A percentile compares a stretch with the other conserved stretches of the same genome.
Evolutionary conservation across 2,329 filamentous ascomycete genomes (phyloP).

Genomic region (Akanthomyces dipterigenus): DNA sequence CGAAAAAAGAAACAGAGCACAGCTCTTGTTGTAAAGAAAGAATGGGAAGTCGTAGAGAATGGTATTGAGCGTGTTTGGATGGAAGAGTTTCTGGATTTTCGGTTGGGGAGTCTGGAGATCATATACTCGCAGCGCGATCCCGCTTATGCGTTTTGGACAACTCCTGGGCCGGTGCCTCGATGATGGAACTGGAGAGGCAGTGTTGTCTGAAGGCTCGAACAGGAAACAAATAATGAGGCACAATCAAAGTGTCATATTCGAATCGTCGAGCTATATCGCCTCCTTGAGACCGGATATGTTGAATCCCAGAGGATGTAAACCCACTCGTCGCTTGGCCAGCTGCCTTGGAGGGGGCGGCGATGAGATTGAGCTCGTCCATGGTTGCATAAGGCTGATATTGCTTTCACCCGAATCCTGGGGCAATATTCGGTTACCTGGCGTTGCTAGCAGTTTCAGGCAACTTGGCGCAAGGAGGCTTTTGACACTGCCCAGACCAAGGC

Average conservation of each 20-base stretch:
- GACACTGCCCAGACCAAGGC: not conserved
- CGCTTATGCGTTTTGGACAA: not conserved
- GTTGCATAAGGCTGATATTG: not conserved
- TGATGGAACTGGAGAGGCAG: not conserved
- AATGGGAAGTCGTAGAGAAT: constrained; percentile 14
- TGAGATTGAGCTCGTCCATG: not conserved
- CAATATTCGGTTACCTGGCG: not conserved
- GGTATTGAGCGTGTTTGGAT: constrained; percentile 6
- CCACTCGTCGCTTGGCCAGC: not conserved
- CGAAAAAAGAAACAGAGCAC: constrained; percentile 23
- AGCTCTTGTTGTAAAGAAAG: constrained; percentile 21
- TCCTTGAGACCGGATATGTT: constrained; percentile 17
- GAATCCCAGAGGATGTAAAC: constrained; percentile 5
- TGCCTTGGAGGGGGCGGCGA: not conserved
- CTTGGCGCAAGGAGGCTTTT: constrained; percentile 3
- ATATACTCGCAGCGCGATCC: constrained; percentile 10
- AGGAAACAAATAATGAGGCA: not conserved
- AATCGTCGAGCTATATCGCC: constrained; percentile 10
- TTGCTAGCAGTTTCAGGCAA: not conserved
- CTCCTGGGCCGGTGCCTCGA: not conserved
- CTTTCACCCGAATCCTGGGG: not conserved
- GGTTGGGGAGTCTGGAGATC: constrained; percentile 1
- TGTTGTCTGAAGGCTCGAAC: not conserved
- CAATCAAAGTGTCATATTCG: not conserved
- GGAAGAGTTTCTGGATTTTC: not conserved